These are phyloP conservation scores for Microglena sp. DNA, from an alignment of 139 green algal species.

Conservation along the genomic window DNA sequence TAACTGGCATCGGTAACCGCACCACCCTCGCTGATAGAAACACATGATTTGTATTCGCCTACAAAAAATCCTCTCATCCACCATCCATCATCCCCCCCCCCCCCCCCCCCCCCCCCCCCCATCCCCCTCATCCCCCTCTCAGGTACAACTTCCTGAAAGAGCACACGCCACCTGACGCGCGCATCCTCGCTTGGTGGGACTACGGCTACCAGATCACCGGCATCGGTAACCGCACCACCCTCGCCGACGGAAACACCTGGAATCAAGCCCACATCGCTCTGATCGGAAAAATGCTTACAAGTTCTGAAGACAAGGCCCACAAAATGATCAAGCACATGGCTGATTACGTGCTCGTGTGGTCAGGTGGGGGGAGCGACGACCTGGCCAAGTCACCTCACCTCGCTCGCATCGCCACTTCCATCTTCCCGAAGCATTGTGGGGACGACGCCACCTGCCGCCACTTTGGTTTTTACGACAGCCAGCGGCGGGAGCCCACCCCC, in stretches of 20 bases:
- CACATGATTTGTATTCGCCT: too few relatives aligned
- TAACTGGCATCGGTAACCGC: conserved; percentile 10
- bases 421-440: conserved; percentile 2
- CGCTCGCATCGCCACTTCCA: conserved; percentile 7
- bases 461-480: too few relatives aligned
- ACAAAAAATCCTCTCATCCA: too few relatives aligned
- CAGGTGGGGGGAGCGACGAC: conserved; percentile 5
- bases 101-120: too few relatives aligned
- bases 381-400: conserved; percentile 9
- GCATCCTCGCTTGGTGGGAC: too few relatives aligned
- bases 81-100: too few relatives aligned
- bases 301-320: neutral
- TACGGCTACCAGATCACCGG: conserved; percentile 13
- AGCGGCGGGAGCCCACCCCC: neutral
- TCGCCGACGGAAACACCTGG: conserved; percentile 13
- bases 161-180: too few relatives aligned
- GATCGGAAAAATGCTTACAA: neutral
- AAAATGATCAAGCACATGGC: conserved; percentile 4
- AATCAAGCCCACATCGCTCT: conserved; percentile 10
- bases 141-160: too few relatives aligned
- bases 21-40: conserved; percentile 10
- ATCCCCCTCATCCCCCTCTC: too few relatives aligned
- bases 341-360: conserved; percentile 14
- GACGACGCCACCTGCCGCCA: conserved; percentile 3
- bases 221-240: conserved; percentile 10